Base-by-base conservation (phyloP, 257 asterid species). In the Fraxinus excelsior region DNA sequence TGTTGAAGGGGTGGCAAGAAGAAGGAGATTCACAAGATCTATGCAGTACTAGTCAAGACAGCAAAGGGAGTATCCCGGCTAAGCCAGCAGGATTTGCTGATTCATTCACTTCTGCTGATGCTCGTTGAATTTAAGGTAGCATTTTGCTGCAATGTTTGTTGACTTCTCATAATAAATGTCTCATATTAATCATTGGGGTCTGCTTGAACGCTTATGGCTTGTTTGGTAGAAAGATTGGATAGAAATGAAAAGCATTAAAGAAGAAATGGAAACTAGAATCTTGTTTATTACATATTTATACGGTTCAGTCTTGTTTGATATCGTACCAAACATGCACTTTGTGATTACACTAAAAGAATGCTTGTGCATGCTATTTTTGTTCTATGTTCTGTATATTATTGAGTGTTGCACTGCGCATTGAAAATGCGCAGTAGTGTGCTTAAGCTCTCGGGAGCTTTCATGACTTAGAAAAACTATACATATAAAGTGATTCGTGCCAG, bases 1-100 rank as follows among this genome's bases (percentile, higher is more conserved):
- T 62, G 68, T 62, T 62, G 68, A 62, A 62, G 68, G 68, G 68
- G 68, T 62, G 68, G 68, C 68, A 62, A 62, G 68, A 62, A 25
- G 68, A 62, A 62, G 68, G 68, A 2, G 6, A 26, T 62, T 62
- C 68, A 3, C 68, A 23, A 23, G 68, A 62, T 18, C 7, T 62
- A 26, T 62, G 34, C 18, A 2, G 68, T 26, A 62, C 68, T 26
- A 62, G 68, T 62, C 34, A 62, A 62, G 68, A 62, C 32, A 62
- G 68, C 68, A 62, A 62, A 26, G 68, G 68, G 29, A 62, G 68
- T 62, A 62, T 62, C 6, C 68, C 68, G 35, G 68, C 68, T 25
- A 62, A 62, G 68, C 68, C 68, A 11, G 16, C 35, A 0, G 68
- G 68, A 11, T 62, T 62, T 62, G 68, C 68, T 10, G 68, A 62